These are phyloP conservation scores for Aspergillus diversus DNA, from an alignment of 495 filamentous ascomycete species.

Conservation along the genomic window DNA sequence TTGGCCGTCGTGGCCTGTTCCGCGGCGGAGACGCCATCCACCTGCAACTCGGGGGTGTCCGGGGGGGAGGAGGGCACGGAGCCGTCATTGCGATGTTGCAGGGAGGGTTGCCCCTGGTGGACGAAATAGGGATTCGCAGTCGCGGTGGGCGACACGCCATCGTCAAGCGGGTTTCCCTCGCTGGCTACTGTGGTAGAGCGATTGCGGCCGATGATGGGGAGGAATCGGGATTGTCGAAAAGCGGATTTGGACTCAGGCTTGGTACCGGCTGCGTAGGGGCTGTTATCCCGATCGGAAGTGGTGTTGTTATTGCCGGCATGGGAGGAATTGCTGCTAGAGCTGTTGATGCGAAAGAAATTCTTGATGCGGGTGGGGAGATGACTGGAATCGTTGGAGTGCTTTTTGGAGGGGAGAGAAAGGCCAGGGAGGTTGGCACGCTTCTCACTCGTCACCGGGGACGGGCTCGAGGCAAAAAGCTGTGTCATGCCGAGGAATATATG, in stretches of 20 bases:
- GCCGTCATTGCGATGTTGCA: constrained; percentile 92
- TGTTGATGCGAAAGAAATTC: constrained; percentile 98
- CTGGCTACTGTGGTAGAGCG: constrained; percentile 89
- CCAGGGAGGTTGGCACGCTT: constrained; percentile 52
- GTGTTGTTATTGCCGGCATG: constrained; percentile 39
- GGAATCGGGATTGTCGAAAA: constrained; percentile 82
- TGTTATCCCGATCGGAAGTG: constrained; percentile 24
- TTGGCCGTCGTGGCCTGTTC: constrained; percentile 79
- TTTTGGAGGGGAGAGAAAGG: constrained; percentile 51
- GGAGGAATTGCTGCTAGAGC: constrained; percentile 57
- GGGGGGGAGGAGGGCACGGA: constrained; percentile 97
- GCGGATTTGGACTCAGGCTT: constrained; percentile 62
- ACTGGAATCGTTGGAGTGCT: constrained; percentile 52
- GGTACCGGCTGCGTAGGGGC: constrained; percentile 36
- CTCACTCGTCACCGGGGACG: constrained; percentile 47
- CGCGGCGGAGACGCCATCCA: constrained; percentile 69
- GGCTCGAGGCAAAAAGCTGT: constrained; percentile 49
- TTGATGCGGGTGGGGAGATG: constrained; percentile 89
- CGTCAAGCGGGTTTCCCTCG: constrained; percentile 88
- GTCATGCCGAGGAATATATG: constrained; percentile 39
- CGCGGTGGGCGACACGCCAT: constrained; percentile 87
- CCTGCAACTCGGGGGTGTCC: constrained; percentile 79
- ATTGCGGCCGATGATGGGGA: constrained; percentile 75
- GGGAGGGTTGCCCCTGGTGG: constrained; percentile 89
- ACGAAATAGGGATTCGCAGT: constrained; percentile 97